Base-by-base conservation (phyloP, 2,329 filamentous ascomycete genomes). In the Sporothrix sp. region DNA sequence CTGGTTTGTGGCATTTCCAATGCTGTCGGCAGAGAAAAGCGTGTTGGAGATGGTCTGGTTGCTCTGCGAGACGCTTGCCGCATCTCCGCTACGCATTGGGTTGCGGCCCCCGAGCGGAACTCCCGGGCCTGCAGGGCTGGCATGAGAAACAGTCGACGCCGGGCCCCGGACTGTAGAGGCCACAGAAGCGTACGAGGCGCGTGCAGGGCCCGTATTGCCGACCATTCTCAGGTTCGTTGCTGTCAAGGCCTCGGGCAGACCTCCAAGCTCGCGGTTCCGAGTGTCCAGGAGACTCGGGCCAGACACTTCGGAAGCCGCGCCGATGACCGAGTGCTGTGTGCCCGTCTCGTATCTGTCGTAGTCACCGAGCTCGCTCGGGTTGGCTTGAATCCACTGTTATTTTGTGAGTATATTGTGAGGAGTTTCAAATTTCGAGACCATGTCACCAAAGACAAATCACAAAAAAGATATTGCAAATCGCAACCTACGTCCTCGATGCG, bases 341-440 rank as follows among this genome's bases (percentile, higher is more conserved):
- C 43, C 39, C 2, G 27, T 35, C 10, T 54, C 51, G 4, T 53
- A 2, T 3, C 30, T 16, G 18, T 57, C 54, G 28, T 52, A 54
- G 32, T 49, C 53, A 3, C 42, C 54, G 7, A 36, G 14, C 20
- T 55, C 56, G 51, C 54, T 55, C 4, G 56, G 56, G 23, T 56
- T 58, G 25, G 30, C 50, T 28, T 57, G 50, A 20, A 58, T 58
- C 56, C 56, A 58, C 56, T 58, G n/a, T 21, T 30, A 21, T 10
- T 20, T 3, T 9, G 38, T 51, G 13, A 44, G 43, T 14, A 18
- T 33, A 39, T n/a, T n/a, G n/a, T n/a, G n/a, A n/a, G n/a, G n/a
- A n/a, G n/a, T n/a, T n/a, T n/a, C n/a, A n/a, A n/a, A n/a, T n/a
- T n/a, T n/a, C n/a, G n/a, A n/a, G n/a, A n/a, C n/a, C n/a, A n/a